Evolutionary conservation across 192 early-diverging fungal species (phyloP).

Genomic region (Blastocladiella britannica): DNA sequence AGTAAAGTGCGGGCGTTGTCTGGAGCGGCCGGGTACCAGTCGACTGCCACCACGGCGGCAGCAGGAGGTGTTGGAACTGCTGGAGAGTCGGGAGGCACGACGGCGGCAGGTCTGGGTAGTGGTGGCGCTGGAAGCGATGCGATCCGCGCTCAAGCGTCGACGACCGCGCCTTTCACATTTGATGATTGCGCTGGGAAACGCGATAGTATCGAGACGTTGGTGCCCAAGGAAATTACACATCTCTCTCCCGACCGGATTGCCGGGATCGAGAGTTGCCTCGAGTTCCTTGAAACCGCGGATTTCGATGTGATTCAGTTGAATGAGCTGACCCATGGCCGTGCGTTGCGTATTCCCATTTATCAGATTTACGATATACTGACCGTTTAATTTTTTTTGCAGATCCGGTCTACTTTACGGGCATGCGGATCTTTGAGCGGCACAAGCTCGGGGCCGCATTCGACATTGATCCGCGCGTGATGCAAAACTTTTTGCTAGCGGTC

Average conservation of each 20-base stretch:
- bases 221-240: background rate
- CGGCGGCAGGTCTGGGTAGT: too few relatives aligned
- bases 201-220: background rate
- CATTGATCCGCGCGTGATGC: constrained; percentile 9
- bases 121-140: too few relatives aligned
- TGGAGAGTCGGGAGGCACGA: too few relatives aligned
- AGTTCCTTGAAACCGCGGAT: background rate
- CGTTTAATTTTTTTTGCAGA: too few relatives aligned
- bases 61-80: too few relatives aligned
- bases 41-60: too few relatives aligned
- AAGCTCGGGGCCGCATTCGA: constrained; percentile 9
- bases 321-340: constrained; percentile 7
- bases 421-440: constrained; percentile 11
- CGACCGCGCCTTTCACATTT: too few relatives aligned
- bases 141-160: too few relatives aligned
- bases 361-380: too few relatives aligned
- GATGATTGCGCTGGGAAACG: constrained; percentile 12
- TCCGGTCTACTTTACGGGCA: constrained; percentile 12
- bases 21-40: too few relatives aligned
- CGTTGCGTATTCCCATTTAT: too few relatives aligned
- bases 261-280: background rate
- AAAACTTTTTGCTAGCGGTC: constrained; percentile 10
- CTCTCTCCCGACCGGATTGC: background rate
- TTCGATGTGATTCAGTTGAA: constrained; percentile 5
- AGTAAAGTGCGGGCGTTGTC: too few relatives aligned